phyloP scores from a whole-genome alignment of 2,329 filamentous ascomycete species.

The Chalaropsis thielavioides region DNA sequence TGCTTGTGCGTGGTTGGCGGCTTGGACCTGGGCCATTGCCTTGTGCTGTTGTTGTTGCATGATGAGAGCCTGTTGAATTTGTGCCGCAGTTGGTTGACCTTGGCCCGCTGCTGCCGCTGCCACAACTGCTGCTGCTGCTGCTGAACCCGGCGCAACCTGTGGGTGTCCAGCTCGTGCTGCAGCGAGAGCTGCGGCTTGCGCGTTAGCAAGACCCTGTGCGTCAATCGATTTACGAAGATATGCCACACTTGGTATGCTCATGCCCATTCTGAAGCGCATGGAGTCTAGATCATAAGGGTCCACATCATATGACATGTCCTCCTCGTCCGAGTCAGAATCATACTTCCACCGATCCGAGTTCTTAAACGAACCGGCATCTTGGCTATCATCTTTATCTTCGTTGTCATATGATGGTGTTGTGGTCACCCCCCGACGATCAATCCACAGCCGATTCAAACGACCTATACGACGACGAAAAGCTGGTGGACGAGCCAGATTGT shows the following conservation, averaged over 20 bases:
- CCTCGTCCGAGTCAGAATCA: conserved; percentile 71
- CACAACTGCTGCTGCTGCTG: conserved; percentile 18
- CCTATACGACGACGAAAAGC: conserved; percentile 75
- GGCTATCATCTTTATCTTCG: conserved; percentile 19
- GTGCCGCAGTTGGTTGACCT: neutral
- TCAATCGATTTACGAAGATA: conserved; percentile 20
- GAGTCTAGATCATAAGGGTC: conserved; percentile 53
- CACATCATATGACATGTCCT: conserved; percentile 66
- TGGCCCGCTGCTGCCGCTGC: conserved; percentile 20
- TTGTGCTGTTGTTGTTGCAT: conserved; percentile 19
- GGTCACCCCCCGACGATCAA: conserved; percentile 61
- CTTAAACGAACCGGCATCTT: conserved; percentile 15
- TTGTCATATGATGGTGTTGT: conserved; percentile 32
- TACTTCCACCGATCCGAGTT: conserved; percentile 66
- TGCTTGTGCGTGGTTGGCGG: conserved; percentile 14
- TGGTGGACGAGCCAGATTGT: conserved; percentile 29
- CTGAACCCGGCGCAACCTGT: conserved; percentile 19
- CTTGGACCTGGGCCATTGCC: conserved; percentile 21
- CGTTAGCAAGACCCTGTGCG: conserved; percentile 20
- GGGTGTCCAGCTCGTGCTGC: conserved; percentile 18
- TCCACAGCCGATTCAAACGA: conserved; percentile 70
- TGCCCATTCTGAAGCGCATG: conserved; percentile 39
- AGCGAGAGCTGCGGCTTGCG: conserved; percentile 16
- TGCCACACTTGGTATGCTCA: conserved; percentile 11
- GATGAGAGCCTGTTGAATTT: conserved; percentile 19